A percentile compares a stretch with the other conserved stretches of the same genome.
Evolutionary conservation across 805 yeast species (phyloP).

Genomic region (Lipomyces kockii): DNA sequence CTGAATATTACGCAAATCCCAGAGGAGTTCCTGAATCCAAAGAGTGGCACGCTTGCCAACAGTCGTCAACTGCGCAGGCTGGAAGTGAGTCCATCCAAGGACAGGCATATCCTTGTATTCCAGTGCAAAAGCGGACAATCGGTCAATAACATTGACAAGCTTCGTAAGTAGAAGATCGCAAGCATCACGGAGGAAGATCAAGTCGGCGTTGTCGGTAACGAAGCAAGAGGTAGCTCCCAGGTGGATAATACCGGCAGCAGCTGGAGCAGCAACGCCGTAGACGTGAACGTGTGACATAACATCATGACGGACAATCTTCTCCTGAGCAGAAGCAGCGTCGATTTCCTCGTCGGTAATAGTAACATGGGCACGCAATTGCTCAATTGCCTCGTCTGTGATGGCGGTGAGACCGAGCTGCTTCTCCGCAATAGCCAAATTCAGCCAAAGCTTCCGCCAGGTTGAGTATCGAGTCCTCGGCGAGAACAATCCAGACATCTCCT

Average conservation of each 20-base stretch:
- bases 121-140: conserved; percentile 84
- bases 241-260: conserved; percentile 97
- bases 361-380: conserved; percentile 77
- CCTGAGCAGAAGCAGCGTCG: conserved; percentile 85
- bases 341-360: conserved; percentile 92
- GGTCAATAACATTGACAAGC: conserved; percentile 91
- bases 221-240: conserved; percentile 98
- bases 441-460: conserved; percentile 98
- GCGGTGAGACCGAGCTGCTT: conserved; percentile 83
- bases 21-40: conserved; percentile 95
- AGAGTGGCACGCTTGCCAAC: conserved; percentile 97
- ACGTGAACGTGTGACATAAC: conserved; percentile 99
- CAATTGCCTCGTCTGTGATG: conserved; percentile 88
- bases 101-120: conserved; percentile 95
- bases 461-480: conserved; percentile 92
- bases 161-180: conserved; percentile 92
- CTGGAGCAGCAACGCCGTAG: conserved; percentile 89
- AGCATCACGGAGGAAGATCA: conserved; percentile 94
- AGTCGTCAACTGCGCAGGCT: conserved; percentile 98
- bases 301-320: conserved; percentile 97
- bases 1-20: conserved; percentile 95
- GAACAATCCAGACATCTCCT: conserved; percentile 93
- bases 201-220: conserved; percentile 97
- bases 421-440: conserved; percentile 93
- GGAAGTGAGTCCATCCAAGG: conserved; percentile 99